These are phyloP conservation scores for Saturnispora serradocipensis DNA, from an alignment of 805 yeast genomes.

Conservation along the genomic window DNA sequence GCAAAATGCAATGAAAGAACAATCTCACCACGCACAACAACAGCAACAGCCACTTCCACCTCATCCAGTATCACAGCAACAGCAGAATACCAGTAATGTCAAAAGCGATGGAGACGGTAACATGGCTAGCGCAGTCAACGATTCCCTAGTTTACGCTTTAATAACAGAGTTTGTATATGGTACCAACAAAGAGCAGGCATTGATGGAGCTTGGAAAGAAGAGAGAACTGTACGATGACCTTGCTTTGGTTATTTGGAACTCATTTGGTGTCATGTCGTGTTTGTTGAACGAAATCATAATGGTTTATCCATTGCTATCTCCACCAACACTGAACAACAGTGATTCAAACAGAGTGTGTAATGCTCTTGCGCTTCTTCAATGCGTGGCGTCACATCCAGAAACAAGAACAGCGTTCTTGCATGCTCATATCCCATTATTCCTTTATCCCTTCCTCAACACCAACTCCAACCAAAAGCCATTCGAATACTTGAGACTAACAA, in stretches of 20 bases:
- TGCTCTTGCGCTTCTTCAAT: slow-evolving; percentile 87
- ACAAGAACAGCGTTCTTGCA: slow-evolving; percentile 76
- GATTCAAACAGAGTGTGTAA: slow-evolving; percentile 91
- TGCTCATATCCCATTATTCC: slow-evolving; percentile 86
- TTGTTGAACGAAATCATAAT: slow-evolving; percentile 80
- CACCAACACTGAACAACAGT: slow-evolving; percentile 77
- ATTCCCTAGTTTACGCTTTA: slow-evolving; percentile 84
- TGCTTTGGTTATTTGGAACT: slow-evolving; percentile 89
- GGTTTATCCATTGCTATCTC: slow-evolving; percentile 83
- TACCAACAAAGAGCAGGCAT: slow-evolving; percentile 85
- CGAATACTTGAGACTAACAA: slow-evolving; percentile 86
- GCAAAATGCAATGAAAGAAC: slow-evolving; percentile 8
- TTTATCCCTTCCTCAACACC: slow-evolving; percentile 90
- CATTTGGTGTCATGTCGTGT: slow-evolving; percentile 94
- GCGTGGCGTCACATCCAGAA: slow-evolving; percentile 92
- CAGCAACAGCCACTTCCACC: slow-evolving; percentile 4
- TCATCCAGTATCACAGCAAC: slow-evolving; percentile 5
- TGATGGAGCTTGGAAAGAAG: slow-evolving; percentile 85
- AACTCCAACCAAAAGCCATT: slow-evolving; percentile 86
- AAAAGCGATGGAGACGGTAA: not conserved
- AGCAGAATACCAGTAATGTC: not conserved
- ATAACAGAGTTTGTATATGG: slow-evolving; percentile 84
- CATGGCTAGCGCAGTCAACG: slow-evolving; percentile 41
- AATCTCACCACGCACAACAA: slow-evolving; percentile 1
- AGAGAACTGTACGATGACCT: slow-evolving; percentile 91